Percentiles rank a stretch among this genome's conserved stretches.
These are phyloP conservation scores for Zygoascus meyerae DNA, from an alignment of 1,139 yeast species.

Conservation along the genomic window DNA sequence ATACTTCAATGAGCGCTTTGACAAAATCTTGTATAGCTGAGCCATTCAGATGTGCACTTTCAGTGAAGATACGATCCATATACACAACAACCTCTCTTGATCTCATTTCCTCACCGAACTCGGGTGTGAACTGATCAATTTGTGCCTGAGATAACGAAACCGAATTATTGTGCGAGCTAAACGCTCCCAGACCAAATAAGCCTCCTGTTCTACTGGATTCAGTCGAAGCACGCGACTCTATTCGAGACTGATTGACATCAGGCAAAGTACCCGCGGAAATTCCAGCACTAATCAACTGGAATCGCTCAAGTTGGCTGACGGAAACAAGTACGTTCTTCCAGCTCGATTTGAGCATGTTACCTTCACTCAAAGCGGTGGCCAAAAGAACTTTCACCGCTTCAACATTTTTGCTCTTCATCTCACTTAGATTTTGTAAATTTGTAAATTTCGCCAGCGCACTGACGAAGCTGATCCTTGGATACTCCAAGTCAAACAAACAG, in stretches of 20 bases:
- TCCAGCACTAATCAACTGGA: constrained; percentile 85
- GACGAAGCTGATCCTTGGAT: constrained; percentile 83
- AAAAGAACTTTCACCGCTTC: constrained; percentile 71
- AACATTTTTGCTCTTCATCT: constrained; percentile 72
- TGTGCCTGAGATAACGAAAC: constrained; percentile 2
- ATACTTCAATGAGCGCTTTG: constrained; percentile 76
- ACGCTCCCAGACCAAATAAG: neutral
- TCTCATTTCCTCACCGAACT: constrained; percentile 54
- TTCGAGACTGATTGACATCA: constrained; percentile 71
- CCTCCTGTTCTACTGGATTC: constrained; percentile 38
- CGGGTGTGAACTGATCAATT: constrained; percentile 37
- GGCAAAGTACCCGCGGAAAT: constrained; percentile 81
- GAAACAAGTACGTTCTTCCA: constrained; percentile 84
- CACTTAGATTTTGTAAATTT: constrained; percentile 71
- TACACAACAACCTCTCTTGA: constrained; percentile 78
- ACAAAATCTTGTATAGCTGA: constrained; percentile 84
- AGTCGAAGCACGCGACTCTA: constrained; percentile 46
- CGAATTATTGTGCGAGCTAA: constrained; percentile 7
- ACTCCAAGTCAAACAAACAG: constrained; percentile 74
- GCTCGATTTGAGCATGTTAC: constrained; percentile 60
- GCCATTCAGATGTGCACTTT: constrained; percentile 73
- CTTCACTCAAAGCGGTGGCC: constrained; percentile 74
- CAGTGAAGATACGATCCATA: constrained; percentile 81
- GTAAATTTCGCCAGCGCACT: constrained; percentile 87
- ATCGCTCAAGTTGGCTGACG: constrained; percentile 84